Evolutionary conservation across 305 asterid species (phyloP), one percentile per base, ranked within the genome.

Genomic region (Rubia tinctorum): DNA sequence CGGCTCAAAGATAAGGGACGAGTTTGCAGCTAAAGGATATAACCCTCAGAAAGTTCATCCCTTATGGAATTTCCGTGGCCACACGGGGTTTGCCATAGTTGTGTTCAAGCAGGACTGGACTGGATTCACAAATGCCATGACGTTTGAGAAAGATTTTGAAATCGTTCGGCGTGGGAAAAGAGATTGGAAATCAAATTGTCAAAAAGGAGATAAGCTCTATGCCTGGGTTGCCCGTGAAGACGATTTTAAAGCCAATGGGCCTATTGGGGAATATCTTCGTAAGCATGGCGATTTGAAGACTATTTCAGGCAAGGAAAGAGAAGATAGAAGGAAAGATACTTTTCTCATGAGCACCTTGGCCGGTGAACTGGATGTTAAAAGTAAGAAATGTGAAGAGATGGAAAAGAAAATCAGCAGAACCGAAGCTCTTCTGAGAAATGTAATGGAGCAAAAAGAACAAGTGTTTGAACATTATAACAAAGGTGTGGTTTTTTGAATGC

Each of bases 181-280:
- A 68, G 93, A 87, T 78, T 91, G 96, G 95, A 92, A 61, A 40
- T 37, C 15, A 18, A n/a, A 65, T 5, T 37, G 15, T 43, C 27
- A 37, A 5, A 37, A 37, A 39, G 51, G 69, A 39, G 23, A 65
- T 65, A n/a, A 65, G 49, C 27, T 37, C 27, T 65, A 65, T 65
- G 66, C 85, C 37, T 93, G 98, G 98, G 86, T 93, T 81, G 95
- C 98, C 34, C 86, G 94, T 68, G 82, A 75, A 73, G 92, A 86
- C 42, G 98, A 93, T 1, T 93, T 80, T 77, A 1, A 71, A 20
- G 73, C 65, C 8, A 11, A 39, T 25, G 86, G 85, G 65, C 74
- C 76, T 63, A 72, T 89, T 71, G 95, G 95, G 25, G 82, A 65
- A 15, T 65, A 65, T 65, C 69, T 65, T 40, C 49, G 69, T 39